Conservation (phyloP, 345 rosid genomes). For the Hibiscus syriacus region DNA sequence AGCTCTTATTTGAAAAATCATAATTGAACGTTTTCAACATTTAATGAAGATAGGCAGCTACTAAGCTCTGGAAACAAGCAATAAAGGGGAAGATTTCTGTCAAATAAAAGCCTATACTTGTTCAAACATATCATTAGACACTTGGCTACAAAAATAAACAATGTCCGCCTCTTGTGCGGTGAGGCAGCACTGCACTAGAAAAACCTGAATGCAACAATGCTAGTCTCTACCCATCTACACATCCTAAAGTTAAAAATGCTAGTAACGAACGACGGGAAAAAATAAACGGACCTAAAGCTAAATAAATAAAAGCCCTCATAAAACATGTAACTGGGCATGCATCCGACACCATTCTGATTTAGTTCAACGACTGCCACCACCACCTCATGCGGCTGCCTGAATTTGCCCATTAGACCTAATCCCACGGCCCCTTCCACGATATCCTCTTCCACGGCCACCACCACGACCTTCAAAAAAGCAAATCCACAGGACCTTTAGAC, state of each 20-base stretch:
- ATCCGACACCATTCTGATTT: conserved; percentile 16
- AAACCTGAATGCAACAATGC: neutral
- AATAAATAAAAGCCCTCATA: conserved; percentile 9
- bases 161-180: neutral
- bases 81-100: neutral
- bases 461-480: conserved; percentile 30
- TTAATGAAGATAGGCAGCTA: no score
- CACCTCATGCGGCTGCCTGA: conserved; percentile 46
- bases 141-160: conserved; percentile 19
- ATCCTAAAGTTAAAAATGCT: conserved; percentile 18
- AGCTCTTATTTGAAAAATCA: no score
- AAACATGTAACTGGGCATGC: conserved; percentile 16
- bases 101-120: conserved; percentile 14
- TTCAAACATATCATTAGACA: conserved; percentile 25
- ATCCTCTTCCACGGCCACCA: conserved; percentile 57
- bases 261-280: neutral
- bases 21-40: no score
- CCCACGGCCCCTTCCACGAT: conserved; percentile 71
- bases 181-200: neutral
- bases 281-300: neutral
- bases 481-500: neutral
- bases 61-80: neutral
- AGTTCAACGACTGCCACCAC: neutral
- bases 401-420: conserved; percentile 40
- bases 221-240: conserved; percentile 1